These are phyloP conservation scores for Rhizophagus prolifer DNA, from an alignment of 192 early-diverging fungal genomes.

Conservation along the genomic window DNA sequence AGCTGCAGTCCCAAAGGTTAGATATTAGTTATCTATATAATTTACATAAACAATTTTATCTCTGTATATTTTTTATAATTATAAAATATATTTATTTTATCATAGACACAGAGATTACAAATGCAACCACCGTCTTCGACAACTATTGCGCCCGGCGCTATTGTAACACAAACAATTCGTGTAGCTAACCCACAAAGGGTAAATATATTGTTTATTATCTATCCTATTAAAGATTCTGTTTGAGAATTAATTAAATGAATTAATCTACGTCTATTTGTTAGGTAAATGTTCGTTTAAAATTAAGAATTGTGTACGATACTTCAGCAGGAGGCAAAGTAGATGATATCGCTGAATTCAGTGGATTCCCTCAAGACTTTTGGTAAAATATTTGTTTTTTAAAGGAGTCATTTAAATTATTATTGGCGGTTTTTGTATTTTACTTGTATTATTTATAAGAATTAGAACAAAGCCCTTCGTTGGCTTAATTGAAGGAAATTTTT, in stretches of 20 bases:
- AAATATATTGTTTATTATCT: not conserved
- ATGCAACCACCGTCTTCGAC: conserved; percentile 79
- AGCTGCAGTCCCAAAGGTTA: conserved; percentile 87
- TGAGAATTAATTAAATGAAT: not conserved
- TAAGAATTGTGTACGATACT: conserved; percentile 55
- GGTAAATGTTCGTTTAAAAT: conserved; percentile 56
- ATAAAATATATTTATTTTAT: not conserved
- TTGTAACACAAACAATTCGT: conserved; percentile 77
- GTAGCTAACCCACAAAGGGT: conserved; percentile 83
- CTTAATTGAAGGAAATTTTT: not conserved
- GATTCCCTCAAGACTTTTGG: conserved; percentile 57
- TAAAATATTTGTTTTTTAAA: conserved; percentile 15
- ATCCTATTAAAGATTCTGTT: too few relatives aligned
- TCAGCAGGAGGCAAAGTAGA: conserved; percentile 46
- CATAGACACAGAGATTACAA: conserved; percentile 46
- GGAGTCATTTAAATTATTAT: too few relatives aligned
- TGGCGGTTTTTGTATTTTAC: too few relatives aligned
- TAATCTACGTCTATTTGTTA: conserved; percentile 18
- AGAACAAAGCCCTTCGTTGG: not conserved
- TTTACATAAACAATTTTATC: not conserved
- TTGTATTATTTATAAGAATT: not conserved
- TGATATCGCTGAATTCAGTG: conserved; percentile 57
- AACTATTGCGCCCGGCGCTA: conserved; percentile 55
- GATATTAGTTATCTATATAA: too few relatives aligned
- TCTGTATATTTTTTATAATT: not conserved